phyloP scores from a whole-genome alignment of 495 filamentous ascomycete genomes.

The Hypoxylon cercidicola region DNA sequence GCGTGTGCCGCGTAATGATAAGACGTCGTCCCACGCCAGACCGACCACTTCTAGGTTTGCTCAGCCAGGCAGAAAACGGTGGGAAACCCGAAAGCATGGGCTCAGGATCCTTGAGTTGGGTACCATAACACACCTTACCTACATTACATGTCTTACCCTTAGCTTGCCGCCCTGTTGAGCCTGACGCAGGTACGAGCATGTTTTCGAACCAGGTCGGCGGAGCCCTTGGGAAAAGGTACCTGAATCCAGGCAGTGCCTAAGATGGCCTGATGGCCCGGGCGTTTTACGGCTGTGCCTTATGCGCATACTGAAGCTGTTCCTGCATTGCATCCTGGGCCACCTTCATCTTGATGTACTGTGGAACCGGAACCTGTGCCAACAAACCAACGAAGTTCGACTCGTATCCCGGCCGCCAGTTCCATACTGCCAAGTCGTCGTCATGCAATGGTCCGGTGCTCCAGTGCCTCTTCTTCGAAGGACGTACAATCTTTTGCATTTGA shows the following conservation, averaged over 20 bases:
- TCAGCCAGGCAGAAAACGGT: slow-evolving; percentile 13
- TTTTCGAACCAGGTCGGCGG: slow-evolving; percentile 1
- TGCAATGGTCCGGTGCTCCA: too few relatives aligned
- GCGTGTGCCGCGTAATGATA: slow-evolving; percentile 21
- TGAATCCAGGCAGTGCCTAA: slow-evolving; percentile 7
- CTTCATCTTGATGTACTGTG: too few relatives aligned
- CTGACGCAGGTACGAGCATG: slow-evolving; percentile 35
- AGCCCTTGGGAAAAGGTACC: slow-evolving; percentile 13
- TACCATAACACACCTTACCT: slow-evolving; percentile 1
- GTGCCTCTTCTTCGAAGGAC: too few relatives aligned
- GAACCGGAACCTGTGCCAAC: too few relatives aligned
- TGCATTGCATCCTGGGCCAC: not conserved
- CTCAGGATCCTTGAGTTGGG: slow-evolving; percentile 10
- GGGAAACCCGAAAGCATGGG: slow-evolving; percentile 14
- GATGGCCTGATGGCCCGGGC: slow-evolving; percentile 11
- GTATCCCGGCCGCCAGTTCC: too few relatives aligned
- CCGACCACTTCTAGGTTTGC: slow-evolving; percentile 10
- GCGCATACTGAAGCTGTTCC: slow-evolving; percentile 10
- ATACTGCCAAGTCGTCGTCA: too few relatives aligned
- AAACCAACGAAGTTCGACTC: too few relatives aligned
- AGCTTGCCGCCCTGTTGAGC: slow-evolving; percentile 17
- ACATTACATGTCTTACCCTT: not conserved
- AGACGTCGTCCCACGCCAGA: slow-evolving; percentile 6
- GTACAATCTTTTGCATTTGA: too few relatives aligned
- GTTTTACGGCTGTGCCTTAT: slow-evolving; percentile 24